Percentiles rank a stretch among this genome's conserved stretches.
Evolutionary conservation across 305 asterid genomes (phyloP).

Genomic region (Fraxinus velutina): DNA sequence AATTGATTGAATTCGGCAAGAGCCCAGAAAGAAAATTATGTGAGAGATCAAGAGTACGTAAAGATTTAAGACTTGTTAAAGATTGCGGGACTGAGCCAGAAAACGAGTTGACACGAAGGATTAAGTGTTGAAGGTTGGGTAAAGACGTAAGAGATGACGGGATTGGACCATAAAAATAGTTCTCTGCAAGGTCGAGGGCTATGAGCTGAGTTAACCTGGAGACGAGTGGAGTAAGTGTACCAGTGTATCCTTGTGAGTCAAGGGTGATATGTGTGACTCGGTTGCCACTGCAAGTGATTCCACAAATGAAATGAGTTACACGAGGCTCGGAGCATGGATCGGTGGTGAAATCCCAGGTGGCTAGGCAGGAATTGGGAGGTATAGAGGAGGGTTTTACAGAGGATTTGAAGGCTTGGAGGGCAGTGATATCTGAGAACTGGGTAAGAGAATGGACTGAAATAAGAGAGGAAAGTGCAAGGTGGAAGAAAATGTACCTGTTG

Average conservation of each 20-base stretch:
- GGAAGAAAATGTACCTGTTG: constrained; percentile 5
- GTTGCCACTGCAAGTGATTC: constrained; percentile 56
- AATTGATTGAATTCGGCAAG: constrained; percentile 37
- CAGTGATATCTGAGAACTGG: constrained; percentile 46
- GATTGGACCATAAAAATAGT: constrained; percentile 64
- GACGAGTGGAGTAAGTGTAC: constrained; percentile 57
- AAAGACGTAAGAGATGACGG: constrained; percentile 50
- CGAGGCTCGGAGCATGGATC: constrained; percentile 84
- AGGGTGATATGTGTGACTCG: constrained; percentile 78
- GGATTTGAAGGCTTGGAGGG: constrained; percentile 69
- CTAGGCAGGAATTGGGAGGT: constrained; percentile 72
- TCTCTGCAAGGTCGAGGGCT: constrained; percentile 62
- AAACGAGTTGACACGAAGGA: constrained; percentile 72
- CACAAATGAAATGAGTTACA: constrained; percentile 72
- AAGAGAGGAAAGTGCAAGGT: constrained; percentile 11
- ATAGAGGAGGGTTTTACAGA: constrained; percentile 56
- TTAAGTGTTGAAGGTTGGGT: constrained; percentile 44
- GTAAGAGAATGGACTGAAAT: constrained; percentile 34
- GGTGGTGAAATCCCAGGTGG: constrained; percentile 77
- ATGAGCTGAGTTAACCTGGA: constrained; percentile 63
- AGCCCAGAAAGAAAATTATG: constrained; percentile 53
- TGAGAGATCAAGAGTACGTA: constrained; percentile 60
- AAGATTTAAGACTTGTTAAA: constrained; percentile 36
- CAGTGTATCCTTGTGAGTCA: constrained; percentile 74
- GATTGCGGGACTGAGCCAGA: constrained; percentile 69